Conservation (phyloP, 2,329 filamentous ascomycete genomes). For the Arthrinium phaeospermum region DNA sequence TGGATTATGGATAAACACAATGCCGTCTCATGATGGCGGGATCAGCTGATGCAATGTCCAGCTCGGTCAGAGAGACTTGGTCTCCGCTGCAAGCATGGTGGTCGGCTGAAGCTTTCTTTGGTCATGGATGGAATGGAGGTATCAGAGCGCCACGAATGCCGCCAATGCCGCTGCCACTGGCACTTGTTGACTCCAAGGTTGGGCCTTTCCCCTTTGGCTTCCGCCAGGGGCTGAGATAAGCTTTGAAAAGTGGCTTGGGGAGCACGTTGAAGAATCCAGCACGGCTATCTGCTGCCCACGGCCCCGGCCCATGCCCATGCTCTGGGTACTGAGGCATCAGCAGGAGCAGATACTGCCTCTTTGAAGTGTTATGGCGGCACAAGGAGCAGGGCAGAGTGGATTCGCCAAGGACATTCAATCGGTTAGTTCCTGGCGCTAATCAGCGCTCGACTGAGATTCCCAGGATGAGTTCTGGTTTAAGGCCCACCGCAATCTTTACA, state of each 20-base stretch:
- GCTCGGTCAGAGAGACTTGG: neutral
- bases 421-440: neutral
- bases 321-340: too few species aligned
- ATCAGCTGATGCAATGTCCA: neutral
- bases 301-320: too few species aligned
- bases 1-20: neutral
- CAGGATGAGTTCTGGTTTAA: too few species aligned
- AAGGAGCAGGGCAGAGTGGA: neutral
- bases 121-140: neutral
- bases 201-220: neutral
- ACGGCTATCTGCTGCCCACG: neutral
- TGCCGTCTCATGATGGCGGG: neutral
- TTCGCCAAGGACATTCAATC: neutral
- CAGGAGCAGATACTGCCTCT: too few species aligned
- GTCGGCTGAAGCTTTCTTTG: neutral
- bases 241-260: neutral
- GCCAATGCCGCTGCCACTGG: constrained; percentile 3
- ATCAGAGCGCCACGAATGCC: neutral
- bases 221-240: constrained; percentile 1
- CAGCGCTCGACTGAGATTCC: neutral
- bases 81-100: neutral
- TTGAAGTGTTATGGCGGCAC: neutral
- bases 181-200: neutral
- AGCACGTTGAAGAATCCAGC: neutral
- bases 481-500: too few species aligned